phyloP scores from a whole-genome alignment of 495 filamentous ascomycete species.

The Xylaria intraflava region DNA sequence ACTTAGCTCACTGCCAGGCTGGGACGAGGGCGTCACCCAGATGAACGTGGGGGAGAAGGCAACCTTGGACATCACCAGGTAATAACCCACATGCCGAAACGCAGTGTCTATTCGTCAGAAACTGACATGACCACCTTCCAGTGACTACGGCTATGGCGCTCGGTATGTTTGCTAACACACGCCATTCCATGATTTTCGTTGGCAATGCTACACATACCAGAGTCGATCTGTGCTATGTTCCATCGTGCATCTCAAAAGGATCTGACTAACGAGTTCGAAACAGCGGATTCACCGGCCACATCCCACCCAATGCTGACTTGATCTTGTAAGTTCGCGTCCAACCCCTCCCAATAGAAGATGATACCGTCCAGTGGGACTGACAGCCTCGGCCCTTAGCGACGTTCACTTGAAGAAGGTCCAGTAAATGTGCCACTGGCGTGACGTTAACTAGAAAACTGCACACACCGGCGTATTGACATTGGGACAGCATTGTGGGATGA shows the following conservation, averaged over 20 bases:
- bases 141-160: slow-evolving; percentile 74
- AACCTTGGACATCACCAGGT: slow-evolving; percentile 70
- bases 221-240: not conserved
- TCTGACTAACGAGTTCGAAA: slow-evolving; percentile 20
- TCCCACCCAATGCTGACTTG: slow-evolving; percentile 46
- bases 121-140: slow-evolving; percentile 25
- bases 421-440: slow-evolving; percentile 16
- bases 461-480: not conserved
- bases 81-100: slow-evolving; percentile 25
- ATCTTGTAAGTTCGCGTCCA: slow-evolving; percentile 42
- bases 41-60: slow-evolving; percentile 81
- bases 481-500: not conserved
- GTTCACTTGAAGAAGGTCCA: slow-evolving; percentile 45
- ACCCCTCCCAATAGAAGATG: not conserved
- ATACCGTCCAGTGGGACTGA: slow-evolving; percentile 5
- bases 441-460: not conserved
- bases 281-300: slow-evolving; percentile 63
- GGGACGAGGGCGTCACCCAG: slow-evolving; percentile 75
- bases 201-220: not conserved
- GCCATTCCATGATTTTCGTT: not conserved
- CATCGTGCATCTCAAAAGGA: not conserved
- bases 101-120: not conserved
- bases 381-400: slow-evolving; percentile 30
- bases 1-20: slow-evolving; percentile 47
- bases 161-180: slow-evolving; percentile 43